Conservation (phyloP, 2,329 filamentous ascomycete genomes). For the Microascus cirrosus region DNA sequence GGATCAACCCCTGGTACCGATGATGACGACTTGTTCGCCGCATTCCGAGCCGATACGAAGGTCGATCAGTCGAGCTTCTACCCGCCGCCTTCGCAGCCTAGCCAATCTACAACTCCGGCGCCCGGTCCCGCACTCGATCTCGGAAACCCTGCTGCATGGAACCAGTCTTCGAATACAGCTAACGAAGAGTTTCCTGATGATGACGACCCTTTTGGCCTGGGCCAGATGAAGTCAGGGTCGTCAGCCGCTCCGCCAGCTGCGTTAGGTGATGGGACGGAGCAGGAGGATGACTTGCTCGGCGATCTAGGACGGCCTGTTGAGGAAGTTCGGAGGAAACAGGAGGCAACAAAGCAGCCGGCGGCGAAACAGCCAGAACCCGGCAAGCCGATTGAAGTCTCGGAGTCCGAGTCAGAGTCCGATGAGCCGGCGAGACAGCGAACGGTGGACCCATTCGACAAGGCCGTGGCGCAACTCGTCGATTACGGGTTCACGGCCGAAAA, state of each 20-base stretch:
- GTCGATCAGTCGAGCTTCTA: conserved; percentile 58
- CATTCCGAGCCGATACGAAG: conserved; percentile 54
- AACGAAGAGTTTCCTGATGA: conserved; percentile 33
- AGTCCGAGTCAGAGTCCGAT: conserved; percentile 31
- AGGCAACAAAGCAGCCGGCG: conserved; percentile 24
- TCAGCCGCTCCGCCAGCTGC: neutral
- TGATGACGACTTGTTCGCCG: conserved; percentile 56
- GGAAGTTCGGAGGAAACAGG: conserved; percentile 41
- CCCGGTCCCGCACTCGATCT: conserved; percentile 36
- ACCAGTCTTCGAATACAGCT: conserved; percentile 18
- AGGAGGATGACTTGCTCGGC: conserved; percentile 56
- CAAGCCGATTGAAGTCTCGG: conserved; percentile 42
- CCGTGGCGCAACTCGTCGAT: conserved; percentile 80
- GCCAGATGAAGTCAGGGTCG: conserved; percentile 10
- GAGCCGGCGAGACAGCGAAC: conserved; percentile 8
- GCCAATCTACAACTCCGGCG: conserved; percentile 21
- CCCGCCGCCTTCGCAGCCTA: conserved; percentile 31
- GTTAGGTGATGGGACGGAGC: conserved; percentile 15
- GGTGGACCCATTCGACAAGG: conserved; percentile 51
- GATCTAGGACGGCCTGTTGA: conserved; percentile 55
- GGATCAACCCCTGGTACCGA: conserved; percentile 24
- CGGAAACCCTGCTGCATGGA: conserved; percentile 43
- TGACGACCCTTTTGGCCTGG: conserved; percentile 11
- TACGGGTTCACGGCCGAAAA: conserved; percentile 89
- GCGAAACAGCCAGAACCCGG: conserved; percentile 35